phyloP scores from a whole-genome alignment of 2,329 filamentous ascomycete species.

The Cryoendolithus antarcticus region DNA sequence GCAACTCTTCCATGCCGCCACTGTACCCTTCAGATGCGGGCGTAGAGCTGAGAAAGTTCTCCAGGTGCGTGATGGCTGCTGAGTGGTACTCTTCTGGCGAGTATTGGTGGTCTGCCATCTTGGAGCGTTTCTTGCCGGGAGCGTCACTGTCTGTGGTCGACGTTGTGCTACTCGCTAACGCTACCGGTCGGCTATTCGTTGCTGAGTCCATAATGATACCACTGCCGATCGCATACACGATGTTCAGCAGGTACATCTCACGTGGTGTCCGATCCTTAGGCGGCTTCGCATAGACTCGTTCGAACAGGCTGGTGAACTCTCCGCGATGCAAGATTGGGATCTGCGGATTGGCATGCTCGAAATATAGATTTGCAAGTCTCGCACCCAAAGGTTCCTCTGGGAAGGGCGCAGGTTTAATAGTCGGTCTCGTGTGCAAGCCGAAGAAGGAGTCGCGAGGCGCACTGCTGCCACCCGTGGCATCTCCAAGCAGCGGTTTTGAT shows the following conservation, averaged over 20 bases:
- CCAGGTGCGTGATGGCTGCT: conserved; percentile 81
- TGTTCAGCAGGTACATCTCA: conserved; percentile 90
- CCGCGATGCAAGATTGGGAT: conserved; percentile 82
- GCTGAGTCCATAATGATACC: conserved; percentile 68
- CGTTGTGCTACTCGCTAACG: background rate
- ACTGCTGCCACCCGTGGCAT: conserved; percentile 47
- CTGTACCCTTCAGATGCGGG: conserved; percentile 55
- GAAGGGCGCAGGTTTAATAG: conserved; percentile 73
- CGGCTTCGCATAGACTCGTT: conserved; percentile 62
- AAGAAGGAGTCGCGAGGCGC: conserved; percentile 95
- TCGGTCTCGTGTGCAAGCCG: conserved; percentile 82
- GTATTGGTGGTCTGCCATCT: conserved; percentile 35
- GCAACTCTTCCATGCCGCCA: conserved; percentile 83
- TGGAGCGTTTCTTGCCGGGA: conserved; percentile 36
- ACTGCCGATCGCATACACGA: conserved; percentile 91
- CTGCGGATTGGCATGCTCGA: conserved; percentile 92
- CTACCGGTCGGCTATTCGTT: conserved; percentile 16
- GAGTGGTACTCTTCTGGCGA: conserved; percentile 95
- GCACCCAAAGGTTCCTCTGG: conserved; percentile 63
- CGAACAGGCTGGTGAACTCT: conserved; percentile 82
- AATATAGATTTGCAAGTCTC: conserved; percentile 70
- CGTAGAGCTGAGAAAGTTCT: conserved; percentile 64
- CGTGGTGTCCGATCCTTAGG: conserved; percentile 56
- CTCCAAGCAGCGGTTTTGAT: conserved; percentile 41
- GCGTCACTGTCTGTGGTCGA: conserved; percentile 22